A percentile compares a stretch with the other conserved stretches of the same genome.
These are phyloP conservation scores for Cordia subcordata DNA, from an alignment of 257 asterid genomes.

Conservation along the genomic window DNA sequence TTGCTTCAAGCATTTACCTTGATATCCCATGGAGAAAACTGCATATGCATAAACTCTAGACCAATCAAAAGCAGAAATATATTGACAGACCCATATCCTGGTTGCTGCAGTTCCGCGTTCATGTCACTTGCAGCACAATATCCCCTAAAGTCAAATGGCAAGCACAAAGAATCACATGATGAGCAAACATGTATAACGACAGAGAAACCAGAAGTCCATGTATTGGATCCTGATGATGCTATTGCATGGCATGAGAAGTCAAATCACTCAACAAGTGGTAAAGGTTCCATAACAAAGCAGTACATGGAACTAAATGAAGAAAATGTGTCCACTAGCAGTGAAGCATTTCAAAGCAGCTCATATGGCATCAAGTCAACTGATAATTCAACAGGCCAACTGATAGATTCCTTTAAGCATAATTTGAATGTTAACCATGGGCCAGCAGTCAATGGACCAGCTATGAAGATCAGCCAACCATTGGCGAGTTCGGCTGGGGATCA, in stretches of 20 bases:
- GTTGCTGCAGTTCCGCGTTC: constrained; percentile 46
- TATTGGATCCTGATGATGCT: constrained; percentile 37
- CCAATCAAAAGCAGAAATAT: neutral
- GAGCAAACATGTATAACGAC: constrained; percentile 19
- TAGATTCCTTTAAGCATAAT: constrained; percentile 31
- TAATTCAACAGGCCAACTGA: constrained; percentile 25
- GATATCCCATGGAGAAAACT: neutral
- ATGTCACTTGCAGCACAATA: constrained; percentile 48
- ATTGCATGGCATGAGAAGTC: constrained; percentile 33
- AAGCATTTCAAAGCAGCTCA: constrained; percentile 21
- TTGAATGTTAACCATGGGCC: constrained; percentile 36
- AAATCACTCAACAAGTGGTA: constrained; percentile 26
- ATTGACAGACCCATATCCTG: neutral
- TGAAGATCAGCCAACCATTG: neutral
- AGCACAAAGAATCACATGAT: constrained; percentile 31
- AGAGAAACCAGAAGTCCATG: constrained; percentile 38
- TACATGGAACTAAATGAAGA: constrained; percentile 26
- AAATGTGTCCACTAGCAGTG: constrained; percentile 18
- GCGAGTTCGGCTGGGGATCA: constrained; percentile 30
- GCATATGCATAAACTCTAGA: neutral
- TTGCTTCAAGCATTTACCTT: neutral
- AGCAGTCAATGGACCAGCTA: constrained; percentile 23
- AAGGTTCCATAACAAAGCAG: constrained; percentile 29
- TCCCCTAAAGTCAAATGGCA: constrained; percentile 31
- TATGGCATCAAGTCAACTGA: constrained; percentile 26